Percentiles rank a stretch among this genome's conserved stretches.
Conservation (phyloP, 805 yeast genomes). For the Wickerhamiella australiensis region DNA sequence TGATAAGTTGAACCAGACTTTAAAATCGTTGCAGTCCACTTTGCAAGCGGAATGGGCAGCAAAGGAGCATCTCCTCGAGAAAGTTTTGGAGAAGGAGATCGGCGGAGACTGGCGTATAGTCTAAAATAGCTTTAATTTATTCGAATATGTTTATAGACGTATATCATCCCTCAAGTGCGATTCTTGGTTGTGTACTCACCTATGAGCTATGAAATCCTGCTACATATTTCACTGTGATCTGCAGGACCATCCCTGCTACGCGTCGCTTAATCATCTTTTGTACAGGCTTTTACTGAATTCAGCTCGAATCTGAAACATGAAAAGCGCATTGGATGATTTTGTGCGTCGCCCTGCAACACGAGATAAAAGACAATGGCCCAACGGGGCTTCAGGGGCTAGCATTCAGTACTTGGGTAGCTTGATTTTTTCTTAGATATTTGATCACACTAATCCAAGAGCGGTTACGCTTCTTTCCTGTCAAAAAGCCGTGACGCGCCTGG, state of each 20-base stretch:
- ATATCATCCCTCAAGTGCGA: no score
- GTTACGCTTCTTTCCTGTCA: neutral
- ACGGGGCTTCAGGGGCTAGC: no score
- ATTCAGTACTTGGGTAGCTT: no score
- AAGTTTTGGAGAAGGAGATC: constrained; percentile 3
- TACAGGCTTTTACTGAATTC: neutral
- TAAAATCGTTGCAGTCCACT: neutral
- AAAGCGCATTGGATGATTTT: neutral
- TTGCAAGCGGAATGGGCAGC: constrained; percentile 11
- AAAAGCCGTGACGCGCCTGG: neutral
- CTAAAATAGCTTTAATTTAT: neutral
- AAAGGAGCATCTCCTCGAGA: constrained; percentile 10
- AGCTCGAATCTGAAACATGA: neutral
- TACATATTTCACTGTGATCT: neutral
- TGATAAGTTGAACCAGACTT: neutral
- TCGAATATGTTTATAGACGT: no score
- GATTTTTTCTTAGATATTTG: neutral
- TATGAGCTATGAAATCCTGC: neutral
- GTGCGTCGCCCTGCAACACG: no score
- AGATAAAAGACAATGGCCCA: no score
- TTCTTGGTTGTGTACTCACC: neutral
- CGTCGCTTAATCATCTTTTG: neutral
- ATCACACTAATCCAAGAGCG: neutral
- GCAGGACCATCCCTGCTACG: neutral
- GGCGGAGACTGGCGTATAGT: neutral